Conservation (phyloP, 352 stramenopile species). For the Phytophthora boehmeriae region DNA sequence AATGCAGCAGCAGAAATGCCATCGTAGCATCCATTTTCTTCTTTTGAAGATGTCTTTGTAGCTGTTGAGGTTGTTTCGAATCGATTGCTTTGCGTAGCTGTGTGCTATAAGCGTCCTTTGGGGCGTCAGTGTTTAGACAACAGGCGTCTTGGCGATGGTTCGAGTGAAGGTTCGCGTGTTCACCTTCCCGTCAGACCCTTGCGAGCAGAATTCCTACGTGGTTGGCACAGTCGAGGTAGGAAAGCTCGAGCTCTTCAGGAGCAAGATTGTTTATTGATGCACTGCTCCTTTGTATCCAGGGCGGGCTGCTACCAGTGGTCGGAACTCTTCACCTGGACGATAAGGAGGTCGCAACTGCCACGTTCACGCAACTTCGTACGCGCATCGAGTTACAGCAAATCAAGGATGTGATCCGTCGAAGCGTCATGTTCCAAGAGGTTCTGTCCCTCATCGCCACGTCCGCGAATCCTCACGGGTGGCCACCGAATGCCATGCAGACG, state of each 20-base stretch:
- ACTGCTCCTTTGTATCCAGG: conserved; percentile 28
- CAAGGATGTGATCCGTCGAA: conserved; percentile 71
- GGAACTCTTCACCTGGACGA: conserved; percentile 71
- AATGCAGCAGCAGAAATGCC: conserved; percentile 6
- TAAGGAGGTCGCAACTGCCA: conserved; percentile 54
- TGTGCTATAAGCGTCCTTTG: too few species aligned
- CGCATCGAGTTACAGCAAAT: conserved; percentile 72
- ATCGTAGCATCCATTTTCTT: too few species aligned
- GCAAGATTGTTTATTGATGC: not conserved
- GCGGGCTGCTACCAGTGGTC: conserved; percentile 62
- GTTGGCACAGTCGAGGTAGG: conserved; percentile 70
- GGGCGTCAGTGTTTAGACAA: too few species aligned
- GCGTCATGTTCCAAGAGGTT: conserved; percentile 79
- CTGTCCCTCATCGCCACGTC: conserved; percentile 62
- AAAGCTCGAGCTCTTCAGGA: not conserved
- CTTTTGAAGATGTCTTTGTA: too few species aligned
- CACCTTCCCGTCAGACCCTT: conserved; percentile 71
- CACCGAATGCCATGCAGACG: conserved; percentile 63
- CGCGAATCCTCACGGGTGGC: conserved; percentile 70
- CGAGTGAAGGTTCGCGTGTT: conserved; percentile 78
- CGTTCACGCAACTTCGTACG: conserved; percentile 64
- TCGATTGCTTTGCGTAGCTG: too few species aligned
- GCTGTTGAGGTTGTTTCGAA: too few species aligned
- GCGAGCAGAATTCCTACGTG: conserved; percentile 78
- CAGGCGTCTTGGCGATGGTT: too few species aligned